Percentiles rank a stretch among this genome's conserved stretches.
Evolutionary conservation across 768 basidiomycete species (phyloP).

Genomic region (Floccularia luteovirens): DNA sequence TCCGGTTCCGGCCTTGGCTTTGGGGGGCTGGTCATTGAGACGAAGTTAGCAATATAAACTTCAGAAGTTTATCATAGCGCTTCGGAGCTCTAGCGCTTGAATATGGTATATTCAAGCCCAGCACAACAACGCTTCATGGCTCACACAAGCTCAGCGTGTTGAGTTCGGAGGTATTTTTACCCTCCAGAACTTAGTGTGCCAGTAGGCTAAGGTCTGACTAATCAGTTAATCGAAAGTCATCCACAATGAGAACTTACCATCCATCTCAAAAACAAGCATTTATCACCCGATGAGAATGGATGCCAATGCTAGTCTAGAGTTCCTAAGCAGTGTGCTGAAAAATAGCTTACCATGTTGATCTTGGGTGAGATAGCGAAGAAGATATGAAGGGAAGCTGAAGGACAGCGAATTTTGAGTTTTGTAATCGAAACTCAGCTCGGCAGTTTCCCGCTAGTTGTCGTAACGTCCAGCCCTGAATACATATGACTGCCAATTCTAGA

Average conservation of each 20-base stretch:
- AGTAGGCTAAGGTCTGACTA: too few relatives aligned
- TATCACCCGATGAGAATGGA: slow-evolving; percentile 26
- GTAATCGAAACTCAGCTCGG: too few relatives aligned
- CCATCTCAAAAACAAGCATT: slow-evolving; percentile 28
- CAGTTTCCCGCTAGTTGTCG: too few relatives aligned
- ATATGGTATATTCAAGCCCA: slow-evolving; percentile 24
- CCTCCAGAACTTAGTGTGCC: too few relatives aligned
- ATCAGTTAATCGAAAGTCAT: slow-evolving; percentile 30
- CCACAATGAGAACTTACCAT: slow-evolving; percentile 38
- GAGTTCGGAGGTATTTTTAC: too few relatives aligned
- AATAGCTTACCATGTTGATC: slow-evolving; percentile 51
- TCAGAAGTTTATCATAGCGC: slow-evolving; percentile 24
- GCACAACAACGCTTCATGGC: slow-evolving; percentile 33
- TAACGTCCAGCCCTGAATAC: too few relatives aligned
- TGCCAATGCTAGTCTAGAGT: slow-evolving; percentile 28
- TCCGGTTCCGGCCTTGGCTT: slow-evolving; percentile 59
- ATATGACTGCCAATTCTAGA: too few relatives aligned
- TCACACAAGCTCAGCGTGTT: slow-evolving; percentile 27
- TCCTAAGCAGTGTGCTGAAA: slow-evolving; percentile 20
- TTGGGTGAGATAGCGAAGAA: slow-evolving; percentile 30
- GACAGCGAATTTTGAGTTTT: too few relatives aligned
- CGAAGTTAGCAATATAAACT: slow-evolving; percentile 44
- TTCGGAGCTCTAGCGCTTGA: slow-evolving; percentile 51
- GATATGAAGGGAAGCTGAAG: too few relatives aligned
- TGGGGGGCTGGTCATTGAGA: slow-evolving; percentile 94